Evolutionary conservation across 495 filamentous ascomycete species (phyloP).

Genomic region (Neurospora sp.): DNA sequence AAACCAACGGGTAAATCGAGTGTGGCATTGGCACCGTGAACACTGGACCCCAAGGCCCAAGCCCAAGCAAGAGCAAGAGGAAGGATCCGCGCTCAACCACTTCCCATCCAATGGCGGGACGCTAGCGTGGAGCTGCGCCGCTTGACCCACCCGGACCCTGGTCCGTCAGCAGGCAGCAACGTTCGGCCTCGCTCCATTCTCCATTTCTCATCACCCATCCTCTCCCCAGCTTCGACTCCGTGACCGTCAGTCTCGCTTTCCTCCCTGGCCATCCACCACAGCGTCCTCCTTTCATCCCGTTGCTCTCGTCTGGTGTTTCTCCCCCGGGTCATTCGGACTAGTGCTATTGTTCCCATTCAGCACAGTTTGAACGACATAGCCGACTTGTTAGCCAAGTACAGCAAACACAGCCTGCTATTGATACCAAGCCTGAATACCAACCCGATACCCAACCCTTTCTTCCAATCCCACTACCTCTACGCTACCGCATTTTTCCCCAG

Average conservation of each 20-base stretch:
- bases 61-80: slow-evolving; percentile 2
- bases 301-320: slow-evolving; percentile 1
- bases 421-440: background rate
- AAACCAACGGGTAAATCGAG: background rate
- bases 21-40: slow-evolving; percentile 15
- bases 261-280: slow-evolving; percentile 9
- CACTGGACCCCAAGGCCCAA: slow-evolving; percentile 1
- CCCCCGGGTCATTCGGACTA: slow-evolving; percentile 13
- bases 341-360: background rate
- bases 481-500: background rate
- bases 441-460: background rate
- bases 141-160: slow-evolving; percentile 16
- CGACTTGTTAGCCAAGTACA: background rate
- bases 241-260: background rate
- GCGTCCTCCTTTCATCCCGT: slow-evolving; percentile 5
- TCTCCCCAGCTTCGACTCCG: background rate
- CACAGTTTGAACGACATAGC: background rate
- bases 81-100: slow-evolving; percentile 15
- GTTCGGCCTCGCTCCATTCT: slow-evolving; percentile 8
- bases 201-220: slow-evolving; percentile 27
- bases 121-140: slow-evolving; percentile 16
- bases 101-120: slow-evolving; percentile 11
- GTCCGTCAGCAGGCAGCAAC: slow-evolving; percentile 24
- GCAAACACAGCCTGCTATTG: background rate
- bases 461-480: background rate